Conservation (phyloP, 192 early-diverging fungal species). For the Jimgerdemannia flammicorona region DNA sequence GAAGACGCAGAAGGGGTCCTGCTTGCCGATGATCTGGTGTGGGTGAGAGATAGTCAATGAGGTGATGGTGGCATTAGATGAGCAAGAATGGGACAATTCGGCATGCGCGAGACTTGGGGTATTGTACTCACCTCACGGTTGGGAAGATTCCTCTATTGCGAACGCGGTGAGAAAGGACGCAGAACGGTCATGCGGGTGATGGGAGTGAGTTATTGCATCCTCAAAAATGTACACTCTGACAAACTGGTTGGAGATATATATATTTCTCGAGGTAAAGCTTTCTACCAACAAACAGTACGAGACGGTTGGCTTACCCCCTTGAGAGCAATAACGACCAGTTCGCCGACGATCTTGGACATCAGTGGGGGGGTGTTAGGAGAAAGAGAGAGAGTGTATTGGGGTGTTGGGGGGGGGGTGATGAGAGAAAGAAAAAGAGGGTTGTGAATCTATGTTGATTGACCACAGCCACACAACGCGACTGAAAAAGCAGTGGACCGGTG, state of each 20-base stretch:
- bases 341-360: constrained; percentile 3
- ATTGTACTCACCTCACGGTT: constrained; percentile 25
- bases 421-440: too few species aligned
- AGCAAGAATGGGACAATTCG: too few species aligned
- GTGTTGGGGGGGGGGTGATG: too few species aligned
- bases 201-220: too few species aligned
- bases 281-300: neutral
- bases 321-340: constrained; percentile 32
- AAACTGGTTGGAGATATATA: neutral
- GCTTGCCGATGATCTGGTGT: constrained; percentile 43
- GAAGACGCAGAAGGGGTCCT: constrained; percentile 50
- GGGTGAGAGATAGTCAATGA: neutral
- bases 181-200: neutral
- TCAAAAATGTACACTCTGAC: too few species aligned
- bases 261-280: neutral
- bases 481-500: too few species aligned
- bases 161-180: neutral
- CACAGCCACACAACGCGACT: too few species aligned
- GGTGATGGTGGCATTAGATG: neutral
- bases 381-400: too few species aligned
- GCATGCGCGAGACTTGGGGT: too few species aligned
- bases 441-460: too few species aligned
- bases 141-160: constrained; percentile 31
- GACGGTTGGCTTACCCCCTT: constrained; percentile 30
- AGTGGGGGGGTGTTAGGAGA: too few species aligned